phyloP scores from a whole-genome alignment of 345 rosid genomes.

The Gossypium longicalyx region DNA sequence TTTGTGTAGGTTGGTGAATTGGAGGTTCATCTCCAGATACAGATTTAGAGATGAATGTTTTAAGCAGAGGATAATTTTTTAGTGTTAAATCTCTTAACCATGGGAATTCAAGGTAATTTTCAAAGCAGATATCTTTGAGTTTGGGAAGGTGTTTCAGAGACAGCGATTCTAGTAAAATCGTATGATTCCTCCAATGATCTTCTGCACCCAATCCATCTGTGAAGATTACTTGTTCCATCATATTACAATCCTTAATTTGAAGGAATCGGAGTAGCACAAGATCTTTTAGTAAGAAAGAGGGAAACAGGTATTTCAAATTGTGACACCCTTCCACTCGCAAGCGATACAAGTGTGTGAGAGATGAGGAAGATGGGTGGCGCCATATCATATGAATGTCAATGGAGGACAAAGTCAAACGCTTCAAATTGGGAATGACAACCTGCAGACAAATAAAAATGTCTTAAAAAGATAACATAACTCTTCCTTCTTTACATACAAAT shows the following conservation, averaged over 20 bases:
- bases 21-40: not conserved
- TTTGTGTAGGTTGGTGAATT: not conserved
- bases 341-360: fast-evolving
- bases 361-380: too few species aligned
- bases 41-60: too few species aligned
- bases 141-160: not conserved
- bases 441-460: not conserved
- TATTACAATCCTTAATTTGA: not conserved
- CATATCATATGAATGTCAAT: not conserved
- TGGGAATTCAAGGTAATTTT: not conserved
- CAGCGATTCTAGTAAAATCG: not conserved
- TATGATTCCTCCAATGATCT: not conserved
- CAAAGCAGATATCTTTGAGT: not conserved
- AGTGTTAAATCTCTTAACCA: too few species aligned
- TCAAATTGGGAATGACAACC: not conserved
- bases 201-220: not conserved
- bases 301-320: not conserved
- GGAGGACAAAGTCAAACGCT: fast-evolving
- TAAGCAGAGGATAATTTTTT: too few species aligned
- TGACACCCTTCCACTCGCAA: not conserved
- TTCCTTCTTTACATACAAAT: not conserved
- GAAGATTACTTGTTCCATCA: not conserved
- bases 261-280: not conserved
- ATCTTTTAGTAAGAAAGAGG: not conserved
- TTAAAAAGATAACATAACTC: not conserved